Conservation (phyloP, 306 rosid species). For the Citrullus amarus region DNA sequence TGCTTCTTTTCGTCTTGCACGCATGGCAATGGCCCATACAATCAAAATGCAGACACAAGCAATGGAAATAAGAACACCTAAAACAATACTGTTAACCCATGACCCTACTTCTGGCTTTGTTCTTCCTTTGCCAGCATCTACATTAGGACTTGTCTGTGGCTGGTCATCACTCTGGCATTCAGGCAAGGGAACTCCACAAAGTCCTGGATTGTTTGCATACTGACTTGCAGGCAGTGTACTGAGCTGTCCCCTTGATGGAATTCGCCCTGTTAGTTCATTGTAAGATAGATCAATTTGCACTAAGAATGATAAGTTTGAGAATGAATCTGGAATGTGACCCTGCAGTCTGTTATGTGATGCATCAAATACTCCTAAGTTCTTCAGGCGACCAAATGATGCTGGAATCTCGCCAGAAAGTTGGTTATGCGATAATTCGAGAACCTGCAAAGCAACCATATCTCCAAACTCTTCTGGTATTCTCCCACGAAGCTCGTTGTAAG, state of each 20-base stretch:
- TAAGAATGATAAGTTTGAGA: slow-evolving; percentile 78
- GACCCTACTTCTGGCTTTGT: slow-evolving; percentile 39
- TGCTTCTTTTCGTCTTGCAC: slow-evolving; percentile 67
- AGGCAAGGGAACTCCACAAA: slow-evolving; percentile 86
- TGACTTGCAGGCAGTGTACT: slow-evolving; percentile 89
- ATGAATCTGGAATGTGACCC: slow-evolving; percentile 89
- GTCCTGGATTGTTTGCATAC: slow-evolving; percentile 87
- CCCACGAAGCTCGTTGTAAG: slow-evolving; percentile 82
- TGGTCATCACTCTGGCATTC: slow-evolving; percentile 48
- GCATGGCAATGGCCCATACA: slow-evolving; percentile 92
- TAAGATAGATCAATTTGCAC: slow-evolving; percentile 87
- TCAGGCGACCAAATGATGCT: slow-evolving; percentile 63
- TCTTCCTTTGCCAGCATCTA: slow-evolving; percentile 24
- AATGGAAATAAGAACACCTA: slow-evolving; percentile 74
- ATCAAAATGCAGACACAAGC: slow-evolving; percentile 70
- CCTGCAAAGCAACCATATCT: slow-evolving; percentile 88
- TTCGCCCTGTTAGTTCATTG: slow-evolving; percentile 81
- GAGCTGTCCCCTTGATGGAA: slow-evolving; percentile 82
- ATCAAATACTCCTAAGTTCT: slow-evolving; percentile 80
- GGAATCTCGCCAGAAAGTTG: slow-evolving; percentile 94
- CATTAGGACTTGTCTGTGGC: slow-evolving; percentile 24
- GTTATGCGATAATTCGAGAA: slow-evolving; percentile 83
- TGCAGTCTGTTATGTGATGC: slow-evolving; percentile 84
- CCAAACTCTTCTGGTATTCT: slow-evolving; percentile 85
- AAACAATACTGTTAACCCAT: slow-evolving; percentile 74